Evolutionary conservation across 2,329 filamentous ascomycete genomes (phyloP).

Genomic region (Nemania sp.): DNA sequence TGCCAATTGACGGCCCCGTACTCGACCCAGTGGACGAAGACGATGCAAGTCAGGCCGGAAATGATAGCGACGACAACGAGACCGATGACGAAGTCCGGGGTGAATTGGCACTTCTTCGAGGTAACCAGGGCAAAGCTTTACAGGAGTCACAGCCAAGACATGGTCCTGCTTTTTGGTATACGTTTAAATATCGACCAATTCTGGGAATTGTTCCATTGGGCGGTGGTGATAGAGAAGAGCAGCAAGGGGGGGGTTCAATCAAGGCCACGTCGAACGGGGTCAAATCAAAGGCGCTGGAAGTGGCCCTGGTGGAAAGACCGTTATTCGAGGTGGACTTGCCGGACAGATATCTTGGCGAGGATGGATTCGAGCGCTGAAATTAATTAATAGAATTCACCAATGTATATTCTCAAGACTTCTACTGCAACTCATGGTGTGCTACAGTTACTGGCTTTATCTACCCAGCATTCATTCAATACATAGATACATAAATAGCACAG

Average conservation of each 20-base stretch:
- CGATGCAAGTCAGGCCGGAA: slow-evolving; percentile 34
- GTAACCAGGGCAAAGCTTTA: slow-evolving; percentile 36
- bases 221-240: slow-evolving; percentile 41
- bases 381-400: neutral
- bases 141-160: slow-evolving; percentile 27
- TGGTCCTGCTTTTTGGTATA: slow-evolving; percentile 67
- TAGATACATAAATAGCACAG: too few relatives aligned
- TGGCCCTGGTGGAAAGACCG: slow-evolving; percentile 86
- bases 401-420: neutral
- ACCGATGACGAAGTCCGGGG: slow-evolving; percentile 43
- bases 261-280: slow-evolving; percentile 13
- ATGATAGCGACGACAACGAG: slow-evolving; percentile 42
- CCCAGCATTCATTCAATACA: too few relatives aligned
- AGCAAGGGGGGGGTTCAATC: slow-evolving; percentile 25
- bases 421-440: neutral
- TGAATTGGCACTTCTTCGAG: slow-evolving; percentile 40
- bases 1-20: slow-evolving; percentile 34
- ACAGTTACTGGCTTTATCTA: neutral
- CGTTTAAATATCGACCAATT: slow-evolving; percentile 93
- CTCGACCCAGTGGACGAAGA: slow-evolving; percentile 40
- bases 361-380: slow-evolving; percentile 43
- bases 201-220: slow-evolving; percentile 67
- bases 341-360: slow-evolving; percentile 67
- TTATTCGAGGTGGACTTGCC: slow-evolving; percentile 80
- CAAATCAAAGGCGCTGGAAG: slow-evolving; percentile 62